A percentile compares a stretch with the other conserved stretches of the same genome.
Conservation (phyloP, 2,329 filamentous ascomycete genomes). For the Xylariaceae sp. region DNA sequence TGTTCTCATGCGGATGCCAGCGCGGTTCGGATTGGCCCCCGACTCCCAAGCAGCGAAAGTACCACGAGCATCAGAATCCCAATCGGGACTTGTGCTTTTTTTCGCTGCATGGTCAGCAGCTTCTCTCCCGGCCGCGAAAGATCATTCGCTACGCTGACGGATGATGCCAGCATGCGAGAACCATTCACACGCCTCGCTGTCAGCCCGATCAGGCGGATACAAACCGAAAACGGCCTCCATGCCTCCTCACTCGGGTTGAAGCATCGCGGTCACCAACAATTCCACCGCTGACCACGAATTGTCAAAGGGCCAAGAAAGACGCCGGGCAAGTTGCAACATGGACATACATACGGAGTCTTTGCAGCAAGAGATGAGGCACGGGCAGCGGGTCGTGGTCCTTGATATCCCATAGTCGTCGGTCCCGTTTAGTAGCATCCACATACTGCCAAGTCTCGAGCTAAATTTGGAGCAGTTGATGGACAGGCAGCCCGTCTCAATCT, state of each 20-base stretch:
- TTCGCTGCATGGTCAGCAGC: constrained; percentile 20
- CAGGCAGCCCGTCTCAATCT: not conserved
- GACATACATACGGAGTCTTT: too few species aligned
- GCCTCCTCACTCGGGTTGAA: not conserved
- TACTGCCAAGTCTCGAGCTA: constrained; percentile 10
- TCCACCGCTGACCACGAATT: not conserved
- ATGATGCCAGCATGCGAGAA: constrained; percentile 3
- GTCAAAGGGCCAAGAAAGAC: not conserved
- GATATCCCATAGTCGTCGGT: too few species aligned
- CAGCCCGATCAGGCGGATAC: constrained; percentile 3
- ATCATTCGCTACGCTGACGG: constrained; percentile 14
- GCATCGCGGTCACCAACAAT: not conserved
- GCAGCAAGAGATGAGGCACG: too few species aligned
- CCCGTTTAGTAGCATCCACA: constrained; percentile 1
- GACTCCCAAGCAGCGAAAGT: constrained; percentile 12
- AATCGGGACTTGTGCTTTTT: constrained; percentile 11
- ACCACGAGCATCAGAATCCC: constrained; percentile 4
- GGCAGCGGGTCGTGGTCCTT: too few species aligned
- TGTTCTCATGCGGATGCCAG: constrained; percentile 4
- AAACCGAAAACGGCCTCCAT: constrained; percentile 5
- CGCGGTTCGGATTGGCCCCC: constrained; percentile 15
- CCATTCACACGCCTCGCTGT: constrained; percentile 1
- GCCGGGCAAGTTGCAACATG: too few species aligned
- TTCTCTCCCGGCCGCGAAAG: not conserved
- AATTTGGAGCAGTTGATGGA: constrained; percentile 8